Conservation (phyloP, 495 filamentous ascomycete genomes). For the Lentithecium fluviatile region DNA sequence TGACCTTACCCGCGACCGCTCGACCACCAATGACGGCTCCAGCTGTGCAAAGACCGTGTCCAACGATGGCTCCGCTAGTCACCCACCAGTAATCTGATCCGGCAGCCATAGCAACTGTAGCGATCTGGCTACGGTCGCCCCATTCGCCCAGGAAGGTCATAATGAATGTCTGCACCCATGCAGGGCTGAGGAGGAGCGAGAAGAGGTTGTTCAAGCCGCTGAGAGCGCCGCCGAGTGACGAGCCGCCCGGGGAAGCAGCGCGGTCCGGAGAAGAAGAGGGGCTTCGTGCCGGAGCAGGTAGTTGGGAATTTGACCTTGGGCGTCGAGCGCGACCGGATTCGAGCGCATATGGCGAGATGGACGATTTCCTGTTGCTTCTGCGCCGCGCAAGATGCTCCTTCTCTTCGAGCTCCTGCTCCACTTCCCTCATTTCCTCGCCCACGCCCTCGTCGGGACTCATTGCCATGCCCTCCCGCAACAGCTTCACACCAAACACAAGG, state of each 20-base stretch:
- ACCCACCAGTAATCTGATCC: slow-evolving; percentile 99
- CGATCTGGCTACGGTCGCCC: slow-evolving; percentile 97
- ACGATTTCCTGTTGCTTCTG: slow-evolving; percentile 54
- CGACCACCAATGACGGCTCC: slow-evolving; percentile 91
- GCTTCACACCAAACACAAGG: slow-evolving; percentile 79
- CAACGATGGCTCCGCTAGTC: slow-evolving; percentile 80
- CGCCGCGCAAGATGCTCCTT: slow-evolving; percentile 66
- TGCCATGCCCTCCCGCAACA: slow-evolving; percentile 81
- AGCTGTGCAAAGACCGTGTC: slow-evolving; percentile 86
- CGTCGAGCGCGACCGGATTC: slow-evolving; percentile 61
- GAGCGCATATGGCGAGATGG: slow-evolving; percentile 61
- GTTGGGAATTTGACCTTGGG: slow-evolving; percentile 58
- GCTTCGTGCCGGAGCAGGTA: slow-evolving; percentile 59
- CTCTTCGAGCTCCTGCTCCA: slow-evolving; percentile 91
- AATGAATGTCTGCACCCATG: slow-evolving; percentile 97
- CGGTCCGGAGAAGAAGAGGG: slow-evolving; percentile 61
- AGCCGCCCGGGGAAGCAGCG: slow-evolving; percentile 54
- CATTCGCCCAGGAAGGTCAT: slow-evolving; percentile 99
- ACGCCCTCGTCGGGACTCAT: slow-evolving; percentile 89
- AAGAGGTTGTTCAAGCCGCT: slow-evolving; percentile 80
- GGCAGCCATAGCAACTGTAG: slow-evolving; percentile 97
- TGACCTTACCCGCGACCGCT: slow-evolving; percentile 90
- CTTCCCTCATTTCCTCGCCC: slow-evolving; percentile 92
- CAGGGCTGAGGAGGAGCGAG: slow-evolving; percentile 83
- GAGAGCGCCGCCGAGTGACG: slow-evolving; percentile 42